Base-by-base conservation (phyloP, 345 rosid species). In the Eutrema yunnanense region DNA sequence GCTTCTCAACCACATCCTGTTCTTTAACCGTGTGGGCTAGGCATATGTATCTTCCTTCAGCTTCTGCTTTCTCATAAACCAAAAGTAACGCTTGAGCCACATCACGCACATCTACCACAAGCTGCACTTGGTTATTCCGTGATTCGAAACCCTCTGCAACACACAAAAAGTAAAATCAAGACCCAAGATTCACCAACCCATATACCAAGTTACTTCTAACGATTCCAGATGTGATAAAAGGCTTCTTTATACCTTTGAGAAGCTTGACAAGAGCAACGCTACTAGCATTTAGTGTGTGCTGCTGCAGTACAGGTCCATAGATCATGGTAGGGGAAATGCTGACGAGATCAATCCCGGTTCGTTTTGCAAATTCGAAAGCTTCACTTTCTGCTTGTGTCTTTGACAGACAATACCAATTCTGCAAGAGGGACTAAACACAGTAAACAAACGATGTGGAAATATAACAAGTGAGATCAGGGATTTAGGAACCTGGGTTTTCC, bases 341-440 rank as follows among this genome's bases (percentile, higher is more conserved):
- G 9, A 90, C 84, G 1, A 90, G 70, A 71, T 87, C 78, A 38
- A 92, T 85, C 29, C 88, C 88, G 12, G 34, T 78, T 62, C 14
- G 80, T 58, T 79, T 86, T 7, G 84, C 89, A 54, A 72, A 92
- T 33, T 84, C 88, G 16, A 86, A 64, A 72, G 95, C 96, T 79
- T 84, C 82, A 53, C 76, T 82, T 67, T 92, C 98, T 12, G 96
- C 96, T 81, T 69, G 79, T 53, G 94, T 85, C 75, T 92, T 92
- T 3, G 96, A 78, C 62, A 84, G 67, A 74, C 79, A 80, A 75
- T 92, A 90, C 96, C 94, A 86, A 19, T 85, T 84, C 96, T 92
- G 81, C 69, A 9, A 58, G 42, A 80, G 41, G 22, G 44, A 41
- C 33, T 27, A 32, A 38, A 9, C 27, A 63, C 41, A 55, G 71